Evolutionary conservation across 495 filamentous ascomycete genomes (phyloP).

Genomic region (Penicillium alfredii): DNA sequence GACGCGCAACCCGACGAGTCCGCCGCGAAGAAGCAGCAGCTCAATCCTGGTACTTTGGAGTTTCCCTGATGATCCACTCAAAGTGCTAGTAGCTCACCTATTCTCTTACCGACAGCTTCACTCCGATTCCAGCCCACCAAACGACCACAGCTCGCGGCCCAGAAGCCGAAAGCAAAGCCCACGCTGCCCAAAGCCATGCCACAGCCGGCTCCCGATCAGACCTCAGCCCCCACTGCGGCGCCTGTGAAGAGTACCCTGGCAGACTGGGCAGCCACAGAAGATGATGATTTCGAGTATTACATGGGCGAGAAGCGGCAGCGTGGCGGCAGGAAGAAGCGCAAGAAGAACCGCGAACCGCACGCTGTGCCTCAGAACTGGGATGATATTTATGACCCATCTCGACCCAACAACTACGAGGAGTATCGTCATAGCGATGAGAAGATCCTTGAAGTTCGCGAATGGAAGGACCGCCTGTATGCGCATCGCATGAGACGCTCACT

Average conservation of each 20-base stretch:
- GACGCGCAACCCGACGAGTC: conserved; percentile 48
- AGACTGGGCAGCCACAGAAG: conserved; percentile 77
- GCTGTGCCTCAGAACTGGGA: conserved; percentile 75
- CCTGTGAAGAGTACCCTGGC: conserved; percentile 62
- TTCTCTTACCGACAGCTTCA: conserved; percentile 48
- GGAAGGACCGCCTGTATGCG: conserved; percentile 80
- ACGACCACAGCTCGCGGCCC: conserved; percentile 61
- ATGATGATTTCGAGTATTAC: conserved; percentile 66
- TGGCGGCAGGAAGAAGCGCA: conserved; percentile 81
- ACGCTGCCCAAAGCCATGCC: conserved; percentile 36
- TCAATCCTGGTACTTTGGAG: conserved; percentile 64
- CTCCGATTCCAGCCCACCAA: conserved; percentile 85
- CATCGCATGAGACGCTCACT: conserved; percentile 53
- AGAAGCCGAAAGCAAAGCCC: conserved; percentile 64
- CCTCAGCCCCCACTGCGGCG: conserved; percentile 18
- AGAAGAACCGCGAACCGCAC: conserved; percentile 64
- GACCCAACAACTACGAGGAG: conserved; percentile 81
- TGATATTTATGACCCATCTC: conserved; percentile 80
- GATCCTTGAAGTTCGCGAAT: conserved; percentile 71
- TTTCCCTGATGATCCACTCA: conserved; percentile 15
- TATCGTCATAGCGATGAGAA: conserved; percentile 84
- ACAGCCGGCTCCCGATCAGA: conserved; percentile 20
- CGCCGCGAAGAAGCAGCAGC: conserved; percentile 61
- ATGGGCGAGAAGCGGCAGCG: conserved; percentile 60
- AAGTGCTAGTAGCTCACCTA: conserved; percentile 44